These are phyloP conservation scores for Cicer cuneatum DNA, from an alignment of 306 rosid species.

Conservation along the genomic window DNA sequence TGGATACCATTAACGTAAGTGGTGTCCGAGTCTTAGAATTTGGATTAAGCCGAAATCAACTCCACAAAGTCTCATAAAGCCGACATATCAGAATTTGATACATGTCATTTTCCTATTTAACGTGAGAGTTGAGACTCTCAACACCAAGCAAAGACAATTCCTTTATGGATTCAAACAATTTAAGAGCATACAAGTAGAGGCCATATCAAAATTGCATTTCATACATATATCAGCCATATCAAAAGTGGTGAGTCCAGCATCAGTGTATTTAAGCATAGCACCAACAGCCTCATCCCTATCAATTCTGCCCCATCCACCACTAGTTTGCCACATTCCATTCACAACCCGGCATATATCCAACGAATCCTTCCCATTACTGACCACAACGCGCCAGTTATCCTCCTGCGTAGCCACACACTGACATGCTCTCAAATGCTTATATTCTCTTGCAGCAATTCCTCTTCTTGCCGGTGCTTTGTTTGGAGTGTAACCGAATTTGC, in stretches of 20 bases:
- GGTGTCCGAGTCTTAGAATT: background rate
- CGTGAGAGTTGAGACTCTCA: background rate
- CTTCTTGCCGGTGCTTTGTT: slow-evolving; percentile 44
- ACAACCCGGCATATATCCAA: slow-evolving; percentile 73
- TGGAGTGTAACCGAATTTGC: slow-evolving; percentile 47
- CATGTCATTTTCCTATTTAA: background rate
- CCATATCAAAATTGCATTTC: slow-evolving; percentile 1
- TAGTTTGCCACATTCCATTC: slow-evolving; percentile 92
- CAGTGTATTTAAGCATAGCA: slow-evolving; percentile 82
- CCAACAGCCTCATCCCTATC: slow-evolving; percentile 68
- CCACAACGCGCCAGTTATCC: slow-evolving; percentile 48
- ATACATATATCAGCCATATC: slow-evolving; percentile 92
- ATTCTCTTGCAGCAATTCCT: slow-evolving; percentile 27
- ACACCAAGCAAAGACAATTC: slow-evolving; percentile 9
- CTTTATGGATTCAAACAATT: slow-evolving; percentile 20
- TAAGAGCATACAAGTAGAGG: slow-evolving; percentile 8
- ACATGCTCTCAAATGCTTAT: slow-evolving; percentile 40
- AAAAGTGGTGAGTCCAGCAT: slow-evolving; percentile 73
- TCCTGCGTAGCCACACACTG: slow-evolving; percentile 62
- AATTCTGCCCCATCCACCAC: slow-evolving; percentile 86
- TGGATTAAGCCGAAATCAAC: background rate
- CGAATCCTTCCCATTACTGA: slow-evolving; percentile 71
- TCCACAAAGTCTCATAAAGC: background rate
- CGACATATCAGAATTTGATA: background rate
- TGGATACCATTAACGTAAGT: background rate